Evolutionary conservation across 306 rosid genomes (phyloP).

Genomic region (Vigna mungo): DNA sequence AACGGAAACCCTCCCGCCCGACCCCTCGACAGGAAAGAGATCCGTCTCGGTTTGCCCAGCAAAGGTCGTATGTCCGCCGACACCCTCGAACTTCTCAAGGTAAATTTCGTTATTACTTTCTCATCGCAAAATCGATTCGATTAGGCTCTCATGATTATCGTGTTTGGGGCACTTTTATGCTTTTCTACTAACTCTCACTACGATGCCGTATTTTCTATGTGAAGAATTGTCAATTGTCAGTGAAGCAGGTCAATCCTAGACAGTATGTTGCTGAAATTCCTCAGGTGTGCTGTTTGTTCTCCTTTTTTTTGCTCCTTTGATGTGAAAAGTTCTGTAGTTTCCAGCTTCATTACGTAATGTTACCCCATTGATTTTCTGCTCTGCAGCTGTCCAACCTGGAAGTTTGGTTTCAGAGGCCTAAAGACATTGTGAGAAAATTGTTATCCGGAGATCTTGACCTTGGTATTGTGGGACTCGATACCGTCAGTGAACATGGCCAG

Average conservation of each 20-base stretch:
- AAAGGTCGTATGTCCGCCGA: constrained; percentile 92
- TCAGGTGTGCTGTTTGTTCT: constrained; percentile 63
- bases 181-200: not conserved
- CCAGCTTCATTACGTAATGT: not conserved
- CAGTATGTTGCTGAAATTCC: constrained; percentile 91
- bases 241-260: constrained; percentile 87
- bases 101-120: not conserved
- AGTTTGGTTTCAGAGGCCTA: constrained; percentile 95
- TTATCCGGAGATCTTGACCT: constrained; percentile 92
- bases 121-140: not conserved
- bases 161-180: not conserved
- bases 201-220: not conserved
- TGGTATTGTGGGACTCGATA: constrained; percentile 91
- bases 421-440: constrained; percentile 83
- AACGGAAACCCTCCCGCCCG: constrained; percentile 52
- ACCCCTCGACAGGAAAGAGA: constrained; percentile 51
- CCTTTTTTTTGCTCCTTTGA: not conserved
- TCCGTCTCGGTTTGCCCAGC: constrained; percentile 88
- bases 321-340: not conserved
- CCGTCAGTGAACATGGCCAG: constrained; percentile 75
- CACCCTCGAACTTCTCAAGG: constrained; percentile 88
- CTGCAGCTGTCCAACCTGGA: constrained; percentile 78
- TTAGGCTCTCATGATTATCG: not conserved
- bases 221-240: constrained; percentile 86
- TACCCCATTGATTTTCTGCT: not conserved